These are phyloP conservation scores for Pythium dissimile DNA, from an alignment of 352 stramenopile genomes.

Conservation along the genomic window DNA sequence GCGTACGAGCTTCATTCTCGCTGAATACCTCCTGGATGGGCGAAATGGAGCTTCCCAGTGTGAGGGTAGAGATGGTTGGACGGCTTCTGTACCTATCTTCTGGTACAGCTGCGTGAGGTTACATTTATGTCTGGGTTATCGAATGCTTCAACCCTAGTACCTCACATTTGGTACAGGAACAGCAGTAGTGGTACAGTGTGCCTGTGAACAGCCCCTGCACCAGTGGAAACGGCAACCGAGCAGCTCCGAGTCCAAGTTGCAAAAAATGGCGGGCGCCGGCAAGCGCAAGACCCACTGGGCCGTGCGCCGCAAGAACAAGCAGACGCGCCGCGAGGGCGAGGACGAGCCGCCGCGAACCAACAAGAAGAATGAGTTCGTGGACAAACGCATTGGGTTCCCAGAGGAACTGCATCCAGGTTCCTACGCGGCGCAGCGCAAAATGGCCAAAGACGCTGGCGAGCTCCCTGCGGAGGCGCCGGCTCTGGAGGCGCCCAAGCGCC, in stretches of 20 bases:
- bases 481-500: conserved; percentile 37
- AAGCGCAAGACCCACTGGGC: conserved; percentile 80
- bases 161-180: background rate
- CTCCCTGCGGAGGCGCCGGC: background rate
- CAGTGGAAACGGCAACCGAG: no score
- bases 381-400: conserved; percentile 54
- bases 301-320: conserved; percentile 74
- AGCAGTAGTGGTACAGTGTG: background rate
- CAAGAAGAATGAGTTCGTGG: conserved; percentile 27
- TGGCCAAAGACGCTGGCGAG: conserved; percentile 10
- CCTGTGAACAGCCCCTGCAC: no score
- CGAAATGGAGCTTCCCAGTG: background rate
- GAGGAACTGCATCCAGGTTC: conserved; percentile 72
- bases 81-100: conserved; percentile 1
- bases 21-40: background rate
- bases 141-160: no score
- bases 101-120: conserved; percentile 9
- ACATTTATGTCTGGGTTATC: no score
- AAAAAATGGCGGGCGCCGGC: conserved; percentile 22
- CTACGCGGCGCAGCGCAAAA: conserved; percentile 56
- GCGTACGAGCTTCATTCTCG: conserved; percentile 18
- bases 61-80: conserved; percentile 17
- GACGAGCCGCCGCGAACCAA: background rate
- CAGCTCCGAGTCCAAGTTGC: background rate
- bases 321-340: conserved; percentile 24